Evolutionary conservation across 2,329 filamentous ascomycete species (phyloP).

Genomic region (Reticulascus tulasneorum): DNA sequence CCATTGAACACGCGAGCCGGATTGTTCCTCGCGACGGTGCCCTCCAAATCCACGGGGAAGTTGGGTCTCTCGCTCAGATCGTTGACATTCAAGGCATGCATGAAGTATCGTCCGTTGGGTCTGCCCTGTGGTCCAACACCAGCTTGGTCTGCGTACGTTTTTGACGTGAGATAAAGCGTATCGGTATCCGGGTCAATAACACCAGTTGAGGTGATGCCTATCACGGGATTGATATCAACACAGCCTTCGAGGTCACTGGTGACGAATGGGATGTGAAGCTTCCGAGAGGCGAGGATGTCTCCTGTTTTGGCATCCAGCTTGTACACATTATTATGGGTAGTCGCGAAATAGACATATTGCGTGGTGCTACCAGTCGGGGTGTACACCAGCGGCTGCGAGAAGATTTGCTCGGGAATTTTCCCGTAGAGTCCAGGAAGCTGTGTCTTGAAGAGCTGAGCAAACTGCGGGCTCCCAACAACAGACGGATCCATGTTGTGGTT

Average conservation of each 20-base stretch:
- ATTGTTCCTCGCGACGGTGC: constrained; percentile 41
- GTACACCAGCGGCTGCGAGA: constrained; percentile 45
- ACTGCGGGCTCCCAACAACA: constrained; percentile 50
- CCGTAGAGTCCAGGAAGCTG: constrained; percentile 49
- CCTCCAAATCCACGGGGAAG: constrained; percentile 47
- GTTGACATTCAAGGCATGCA: constrained; percentile 34
- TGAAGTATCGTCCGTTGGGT: constrained; percentile 29
- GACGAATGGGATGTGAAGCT: constrained; percentile 45
- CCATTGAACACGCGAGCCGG: constrained; percentile 44
- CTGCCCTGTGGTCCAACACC: constrained; percentile 25
- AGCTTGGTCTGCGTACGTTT: constrained; percentile 35
- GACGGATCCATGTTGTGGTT: constrained; percentile 63
- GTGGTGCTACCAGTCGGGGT: constrained; percentile 40
- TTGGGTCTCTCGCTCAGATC: constrained; percentile 31
- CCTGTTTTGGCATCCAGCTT: constrained; percentile 53
- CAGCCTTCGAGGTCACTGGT: constrained; percentile 44
- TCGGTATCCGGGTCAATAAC: constrained; percentile 41
- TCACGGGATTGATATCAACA: constrained; percentile 42
- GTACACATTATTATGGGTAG: constrained; percentile 55
- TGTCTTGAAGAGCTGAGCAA: constrained; percentile 52
- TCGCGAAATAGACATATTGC: constrained; percentile 53
- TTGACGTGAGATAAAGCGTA: constrained; percentile 39
- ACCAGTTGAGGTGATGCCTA: constrained; percentile 42
- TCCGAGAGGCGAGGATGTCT: constrained; percentile 42
- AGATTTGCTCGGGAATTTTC: constrained; percentile 46